Evolutionary conservation across 768 basidiomycete genomes (phyloP).

Genomic region (Lentinula edodes): DNA sequence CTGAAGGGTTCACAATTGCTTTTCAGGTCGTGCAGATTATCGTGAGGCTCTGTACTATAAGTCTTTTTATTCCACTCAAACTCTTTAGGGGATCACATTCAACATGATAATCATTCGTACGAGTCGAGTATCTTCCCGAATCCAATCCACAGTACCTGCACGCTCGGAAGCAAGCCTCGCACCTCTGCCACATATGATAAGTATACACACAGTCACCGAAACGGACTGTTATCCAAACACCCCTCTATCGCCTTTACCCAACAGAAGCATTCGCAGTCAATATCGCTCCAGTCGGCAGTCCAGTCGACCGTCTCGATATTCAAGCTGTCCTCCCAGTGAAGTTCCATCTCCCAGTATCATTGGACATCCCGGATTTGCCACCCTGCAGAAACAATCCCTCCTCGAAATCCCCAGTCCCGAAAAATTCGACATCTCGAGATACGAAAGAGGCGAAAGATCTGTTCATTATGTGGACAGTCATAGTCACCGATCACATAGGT

Average conservation of each 20-base stretch:
- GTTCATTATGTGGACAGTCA: not conserved
- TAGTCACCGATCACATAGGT: not conserved
- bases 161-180: not conserved
- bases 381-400: not conserved
- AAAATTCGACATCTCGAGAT: not conserved
- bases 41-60: conserved; percentile 14
- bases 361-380: not conserved
- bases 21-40: conserved; percentile 36
- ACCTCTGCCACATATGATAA: not conserved
- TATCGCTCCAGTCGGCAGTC: not conserved
- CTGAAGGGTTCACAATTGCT: not conserved
- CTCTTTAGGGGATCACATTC: conserved; percentile 23
- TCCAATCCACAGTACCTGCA: not conserved
- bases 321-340: not conserved
- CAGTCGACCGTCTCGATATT: not conserved
- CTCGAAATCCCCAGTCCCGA: not conserved
- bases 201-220: not conserved
- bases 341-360: not conserved
- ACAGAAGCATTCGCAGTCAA: not conserved
- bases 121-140: not conserved
- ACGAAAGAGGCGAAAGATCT: not conserved
- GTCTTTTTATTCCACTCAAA: not conserved
- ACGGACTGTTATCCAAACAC: not conserved
- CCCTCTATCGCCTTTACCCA: not conserved
- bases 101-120: conserved; percentile 23